These are phyloP conservation scores for Agaricales sp. DNA, from an alignment of 1,284 basidiomycete genomes.

Conservation along the genomic window DNA sequence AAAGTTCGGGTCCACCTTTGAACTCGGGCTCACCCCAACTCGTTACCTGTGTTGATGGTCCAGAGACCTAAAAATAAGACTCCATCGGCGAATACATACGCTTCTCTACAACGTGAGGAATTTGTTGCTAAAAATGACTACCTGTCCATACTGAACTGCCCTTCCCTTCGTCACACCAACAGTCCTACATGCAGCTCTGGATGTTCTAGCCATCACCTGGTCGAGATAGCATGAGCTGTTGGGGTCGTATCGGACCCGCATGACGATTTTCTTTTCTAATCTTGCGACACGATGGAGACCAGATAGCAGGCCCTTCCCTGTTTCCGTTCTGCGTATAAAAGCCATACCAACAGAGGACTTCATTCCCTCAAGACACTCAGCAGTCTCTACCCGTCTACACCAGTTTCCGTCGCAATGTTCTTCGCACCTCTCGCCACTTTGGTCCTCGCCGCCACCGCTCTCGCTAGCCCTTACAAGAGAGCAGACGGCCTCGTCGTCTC, in stretches of 20 bases:
- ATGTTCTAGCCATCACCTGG: too few species aligned
- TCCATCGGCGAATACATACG: too few species aligned
- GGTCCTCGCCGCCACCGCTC: slow-evolving; percentile 15
- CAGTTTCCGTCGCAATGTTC: neutral
- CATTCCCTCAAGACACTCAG: neutral
- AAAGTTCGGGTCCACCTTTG: too few species aligned
- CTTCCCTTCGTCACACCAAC: too few species aligned
- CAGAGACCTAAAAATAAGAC: too few species aligned
- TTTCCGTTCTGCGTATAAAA: neutral
- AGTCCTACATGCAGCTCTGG: too few species aligned
- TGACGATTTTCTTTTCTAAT: neutral
- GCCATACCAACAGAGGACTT: neutral
- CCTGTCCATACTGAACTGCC: too few species aligned
- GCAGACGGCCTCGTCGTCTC: slow-evolving; percentile 21
- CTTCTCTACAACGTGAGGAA: too few species aligned
- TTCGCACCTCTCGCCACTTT: slow-evolving; percentile 16
- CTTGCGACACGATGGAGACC: neutral
- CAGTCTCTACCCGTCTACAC: neutral
- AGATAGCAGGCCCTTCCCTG: too few species aligned
- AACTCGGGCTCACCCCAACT: too few species aligned
- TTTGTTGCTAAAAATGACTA: too few species aligned
- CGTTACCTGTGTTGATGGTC: too few species aligned
- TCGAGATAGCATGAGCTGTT: neutral
- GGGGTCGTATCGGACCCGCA: neutral
- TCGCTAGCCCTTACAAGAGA: slow-evolving; percentile 22